Conservation (phyloP, 345 rosid genomes). For the Eucalyptus tenuipes region DNA sequence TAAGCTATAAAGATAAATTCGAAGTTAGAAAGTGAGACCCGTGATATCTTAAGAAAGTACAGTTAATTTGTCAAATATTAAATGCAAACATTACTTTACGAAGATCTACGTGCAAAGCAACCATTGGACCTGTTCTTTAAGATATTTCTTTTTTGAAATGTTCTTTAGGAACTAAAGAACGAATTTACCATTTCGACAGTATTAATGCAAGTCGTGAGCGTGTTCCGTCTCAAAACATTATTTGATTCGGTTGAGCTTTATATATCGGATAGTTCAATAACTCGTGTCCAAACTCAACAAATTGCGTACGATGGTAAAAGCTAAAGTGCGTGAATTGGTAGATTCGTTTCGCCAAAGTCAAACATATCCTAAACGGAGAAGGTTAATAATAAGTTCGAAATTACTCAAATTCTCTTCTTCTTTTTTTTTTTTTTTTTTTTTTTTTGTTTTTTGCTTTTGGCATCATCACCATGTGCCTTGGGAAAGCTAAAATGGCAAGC, state of each 20-base stretch:
- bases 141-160: too few relatives aligned
- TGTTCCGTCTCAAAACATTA: fast-evolving
- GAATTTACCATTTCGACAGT: fast-evolving
- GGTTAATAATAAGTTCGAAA: not conserved
- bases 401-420: not conserved
- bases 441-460: fast-evolving
- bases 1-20: too few relatives aligned
- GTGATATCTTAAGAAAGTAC: too few relatives aligned
- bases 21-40: too few relatives aligned
- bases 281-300: not conserved
- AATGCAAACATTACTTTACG: too few relatives aligned
- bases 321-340: not conserved
- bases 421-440: too few relatives aligned
- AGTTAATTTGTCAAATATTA: too few relatives aligned
- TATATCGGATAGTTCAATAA: too few relatives aligned
- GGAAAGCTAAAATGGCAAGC: not conserved
- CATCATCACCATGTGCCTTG: not conserved
- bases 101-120: too few relatives aligned
- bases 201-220: fast-evolving
- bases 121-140: too few relatives aligned
- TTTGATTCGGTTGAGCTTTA: fast-evolving
- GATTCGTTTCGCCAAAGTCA: not conserved
- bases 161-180: not conserved
- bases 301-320: not conserved
- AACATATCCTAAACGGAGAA: not conserved